These are phyloP conservation scores for Candida sanyaensis DNA, from an alignment of 1,139 yeast genomes.

Conservation along the genomic window DNA sequence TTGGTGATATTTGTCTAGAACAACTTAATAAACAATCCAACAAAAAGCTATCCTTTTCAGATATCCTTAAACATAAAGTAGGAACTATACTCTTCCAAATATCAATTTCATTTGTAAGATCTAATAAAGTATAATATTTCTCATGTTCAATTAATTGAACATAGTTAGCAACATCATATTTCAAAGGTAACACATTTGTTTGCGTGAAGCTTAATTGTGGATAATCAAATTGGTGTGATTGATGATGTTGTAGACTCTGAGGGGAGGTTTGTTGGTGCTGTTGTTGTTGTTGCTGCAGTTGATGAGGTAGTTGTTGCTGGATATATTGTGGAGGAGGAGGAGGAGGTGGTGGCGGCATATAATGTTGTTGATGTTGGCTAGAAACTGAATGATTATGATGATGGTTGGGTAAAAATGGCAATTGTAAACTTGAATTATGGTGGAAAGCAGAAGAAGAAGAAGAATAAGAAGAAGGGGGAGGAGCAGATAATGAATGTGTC, in stretches of 20 bases:
- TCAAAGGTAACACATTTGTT: not conserved
- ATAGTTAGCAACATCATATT: constrained; percentile 12
- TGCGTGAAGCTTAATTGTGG: constrained; percentile 1
- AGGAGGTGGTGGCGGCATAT: constrained; percentile 1
- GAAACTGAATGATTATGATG: not conserved
- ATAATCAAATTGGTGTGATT: constrained; percentile 3
- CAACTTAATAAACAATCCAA: constrained; percentile 35
- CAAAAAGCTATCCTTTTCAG: constrained; percentile 22
- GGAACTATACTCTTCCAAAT: constrained; percentile 47
- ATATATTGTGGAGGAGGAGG: too few relatives aligned
- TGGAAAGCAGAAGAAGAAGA: not conserved
- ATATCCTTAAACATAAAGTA: constrained; percentile 26
- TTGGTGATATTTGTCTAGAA: constrained; percentile 20
- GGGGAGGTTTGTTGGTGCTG: constrained; percentile 2
- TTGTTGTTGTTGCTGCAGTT: not conserved
- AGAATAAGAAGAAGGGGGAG: not conserved
- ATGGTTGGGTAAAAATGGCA: not conserved
- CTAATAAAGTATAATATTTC: constrained; percentile 41
- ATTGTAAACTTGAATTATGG: not conserved
- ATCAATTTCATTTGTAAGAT: constrained; percentile 38
- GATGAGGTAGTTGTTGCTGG: not conserved
- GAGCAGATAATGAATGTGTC: not conserved
- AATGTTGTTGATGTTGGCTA: constrained; percentile 4
- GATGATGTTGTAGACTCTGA: constrained; percentile 5
- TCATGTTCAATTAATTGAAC: constrained; percentile 32